phyloP scores from a whole-genome alignment of 306 rosid species.

The Notholithocarpus densiflorus region DNA sequence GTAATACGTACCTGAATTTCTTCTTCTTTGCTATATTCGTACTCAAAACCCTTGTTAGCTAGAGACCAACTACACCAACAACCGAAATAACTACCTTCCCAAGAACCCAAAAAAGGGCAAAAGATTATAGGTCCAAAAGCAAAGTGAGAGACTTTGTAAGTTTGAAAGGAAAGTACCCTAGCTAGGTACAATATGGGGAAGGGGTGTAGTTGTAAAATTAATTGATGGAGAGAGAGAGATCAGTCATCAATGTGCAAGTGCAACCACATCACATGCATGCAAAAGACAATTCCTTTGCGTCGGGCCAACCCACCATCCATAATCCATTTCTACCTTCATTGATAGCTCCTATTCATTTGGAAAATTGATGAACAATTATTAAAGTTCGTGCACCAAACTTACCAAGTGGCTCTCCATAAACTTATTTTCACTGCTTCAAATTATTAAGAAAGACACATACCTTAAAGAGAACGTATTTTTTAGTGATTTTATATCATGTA shows the following conservation, averaged over 20 bases:
- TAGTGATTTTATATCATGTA: too few relatives aligned
- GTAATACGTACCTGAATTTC: conserved; percentile 10
- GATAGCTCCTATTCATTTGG: background rate
- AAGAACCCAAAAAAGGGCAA: conserved; percentile 13
- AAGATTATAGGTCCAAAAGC: conserved; percentile 10
- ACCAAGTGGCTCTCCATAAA: background rate
- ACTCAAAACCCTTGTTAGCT: background rate
- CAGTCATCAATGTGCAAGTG: background rate
- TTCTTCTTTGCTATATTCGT: conserved; percentile 26
- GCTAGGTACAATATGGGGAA: background rate
- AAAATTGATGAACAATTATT: background rate
- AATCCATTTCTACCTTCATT: background rate
- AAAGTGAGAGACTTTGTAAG: background rate
- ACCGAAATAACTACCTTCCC: conserved; percentile 40
- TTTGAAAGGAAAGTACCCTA: background rate
- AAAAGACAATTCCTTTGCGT: background rate
- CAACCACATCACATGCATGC: background rate
- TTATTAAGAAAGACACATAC: background rate
- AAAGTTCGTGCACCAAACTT: background rate
- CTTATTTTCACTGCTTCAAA: background rate
- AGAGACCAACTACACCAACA: conserved; percentile 37
- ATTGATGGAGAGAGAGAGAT: background rate
- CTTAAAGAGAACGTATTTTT: too few relatives aligned
- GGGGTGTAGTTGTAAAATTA: background rate
- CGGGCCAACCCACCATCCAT: background rate